Evolutionary conservation across 2,329 filamentous ascomycete species (phyloP).

Genomic region (Colletotrichum plurivorum): DNA sequence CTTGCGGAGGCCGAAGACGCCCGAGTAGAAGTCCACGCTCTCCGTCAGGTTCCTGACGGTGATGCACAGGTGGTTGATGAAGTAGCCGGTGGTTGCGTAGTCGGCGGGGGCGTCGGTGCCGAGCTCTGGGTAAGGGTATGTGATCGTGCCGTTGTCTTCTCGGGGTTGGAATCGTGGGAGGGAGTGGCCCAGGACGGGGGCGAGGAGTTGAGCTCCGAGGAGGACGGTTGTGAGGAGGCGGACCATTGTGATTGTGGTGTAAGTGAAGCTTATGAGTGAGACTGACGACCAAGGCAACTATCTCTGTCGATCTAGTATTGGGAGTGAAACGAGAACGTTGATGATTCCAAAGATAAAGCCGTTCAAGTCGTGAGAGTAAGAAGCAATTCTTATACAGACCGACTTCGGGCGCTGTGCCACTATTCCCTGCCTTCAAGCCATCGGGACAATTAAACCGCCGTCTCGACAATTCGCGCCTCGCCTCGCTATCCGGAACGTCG

Average conservation of each 20-base stretch:
- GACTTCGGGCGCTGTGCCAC: too few relatives aligned
- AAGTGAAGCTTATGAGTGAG: not conserved
- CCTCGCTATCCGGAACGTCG: not conserved
- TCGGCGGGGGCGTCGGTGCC: conserved; percentile 43
- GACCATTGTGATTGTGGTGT: not conserved
- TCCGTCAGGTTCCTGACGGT: conserved; percentile 48
- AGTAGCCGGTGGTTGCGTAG: conserved; percentile 50
- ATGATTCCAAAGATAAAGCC: too few relatives aligned
- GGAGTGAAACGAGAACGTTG: too few relatives aligned
- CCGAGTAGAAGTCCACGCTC: conserved; percentile 51
- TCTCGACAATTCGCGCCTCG: not conserved
- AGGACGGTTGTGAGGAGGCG: not conserved
- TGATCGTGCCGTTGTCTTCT: conserved; percentile 6
- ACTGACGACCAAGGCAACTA: too few relatives aligned
- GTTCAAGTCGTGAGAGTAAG: too few relatives aligned
- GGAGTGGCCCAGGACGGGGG: not conserved
- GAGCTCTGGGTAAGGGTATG: conserved; percentile 20
- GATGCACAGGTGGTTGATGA: conserved; percentile 52
- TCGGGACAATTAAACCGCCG: not conserved
- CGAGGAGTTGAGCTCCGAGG: not conserved
- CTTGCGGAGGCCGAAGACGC: conserved; percentile 52
- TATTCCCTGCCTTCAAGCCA: not conserved
- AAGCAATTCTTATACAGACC: not conserved
- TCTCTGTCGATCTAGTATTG: too few relatives aligned
- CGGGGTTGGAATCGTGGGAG: conserved; percentile 3